A percentile compares a stretch with the other conserved stretches of the same genome.
These are phyloP conservation scores for Xylaria venustula DNA, from an alignment of 495 filamentous ascomycete genomes.

Conservation along the genomic window DNA sequence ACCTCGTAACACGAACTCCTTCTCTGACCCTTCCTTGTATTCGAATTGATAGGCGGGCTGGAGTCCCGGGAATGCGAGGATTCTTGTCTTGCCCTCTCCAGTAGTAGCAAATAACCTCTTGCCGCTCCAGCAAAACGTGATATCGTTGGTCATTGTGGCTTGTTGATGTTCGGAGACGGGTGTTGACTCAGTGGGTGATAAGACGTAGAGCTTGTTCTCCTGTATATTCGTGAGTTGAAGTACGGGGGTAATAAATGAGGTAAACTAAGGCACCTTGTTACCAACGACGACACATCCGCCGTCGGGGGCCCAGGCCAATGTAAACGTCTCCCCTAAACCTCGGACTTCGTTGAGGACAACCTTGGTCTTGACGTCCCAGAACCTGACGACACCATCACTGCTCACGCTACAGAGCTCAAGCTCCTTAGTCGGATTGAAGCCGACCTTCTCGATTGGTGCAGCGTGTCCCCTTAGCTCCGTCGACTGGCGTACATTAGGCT, in stretches of 20 bases:
- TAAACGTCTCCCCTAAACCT: slow-evolving; percentile 79
- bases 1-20: slow-evolving; percentile 66
- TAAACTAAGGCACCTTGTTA: slow-evolving; percentile 60
- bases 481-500: slow-evolving; percentile 72
- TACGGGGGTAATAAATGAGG: not conserved
- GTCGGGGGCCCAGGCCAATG: slow-evolving; percentile 84
- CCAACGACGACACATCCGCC: slow-evolving; percentile 80
- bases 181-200: slow-evolving; percentile 53
- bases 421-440: slow-evolving; percentile 86
- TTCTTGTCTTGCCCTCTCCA: slow-evolving; percentile 76
- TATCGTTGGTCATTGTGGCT: slow-evolving; percentile 73
- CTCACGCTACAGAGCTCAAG: slow-evolving; percentile 85
- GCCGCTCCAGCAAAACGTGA: slow-evolving; percentile 76
- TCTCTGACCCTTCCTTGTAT: slow-evolving; percentile 38
- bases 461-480: slow-evolving; percentile 84
- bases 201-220: slow-evolving; percentile 69
- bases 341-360: slow-evolving; percentile 74
- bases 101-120: slow-evolving; percentile 76
- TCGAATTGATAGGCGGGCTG: slow-evolving; percentile 44
- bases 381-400: slow-evolving; percentile 77
- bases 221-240: slow-evolving; percentile 27
- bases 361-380: slow-evolving; percentile 92
- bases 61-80: slow-evolving; percentile 69
- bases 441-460: slow-evolving; percentile 76
- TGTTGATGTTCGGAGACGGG: slow-evolving; percentile 65